Base-by-base conservation (phyloP, 805 yeast genomes). In the Barnettozyma vustinii region DNA sequence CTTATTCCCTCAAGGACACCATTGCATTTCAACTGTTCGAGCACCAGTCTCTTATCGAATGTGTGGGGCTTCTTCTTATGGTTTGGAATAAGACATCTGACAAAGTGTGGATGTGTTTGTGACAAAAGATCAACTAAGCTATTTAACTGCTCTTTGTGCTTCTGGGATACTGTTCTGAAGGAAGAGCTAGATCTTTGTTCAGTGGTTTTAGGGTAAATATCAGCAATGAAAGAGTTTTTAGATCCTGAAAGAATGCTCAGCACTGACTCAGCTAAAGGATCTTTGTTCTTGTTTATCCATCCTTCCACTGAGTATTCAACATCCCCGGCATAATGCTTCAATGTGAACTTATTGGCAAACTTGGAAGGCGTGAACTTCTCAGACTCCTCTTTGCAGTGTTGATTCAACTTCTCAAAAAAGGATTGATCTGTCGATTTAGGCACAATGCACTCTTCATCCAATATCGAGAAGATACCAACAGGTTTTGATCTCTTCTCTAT, bases 1-100 rank as follows among this genome's bases (percentile, higher is more conserved):
- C 99, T 77, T 27, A 94, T 94, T 52, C 99, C 99, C 72, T 94
- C 99, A 45, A 94, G 70, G 15, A 94, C 99, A 77, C 99, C 99
- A 62, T 94, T 94, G 62, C 98, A 94, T 54, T 97, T 75, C 53
- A 94, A 73, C 68, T 94, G 99, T 46, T 87, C 92, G 41, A 94
- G 70, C 8, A 94, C 96, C 21, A 94, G 69, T 27, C 68, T 69
- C 56, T 84, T 88, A 58, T 88, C 89, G 59, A 94, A 86, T 36
- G 73, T 70, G 40, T 78, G 79, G 0, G 97, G 81, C 45, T 73
- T 73, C 62, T 92, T 91, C 41, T 76, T 71, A 51, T 80, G 79
- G 62, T 94, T 94, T 8, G 99, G 99, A 42, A 94, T 71, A 42
- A 94, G 94, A 65, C 99, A 94, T 57, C 99, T 80, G 21, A 94